Base-by-base conservation (phyloP, 169 alveolate species). In the Plasmodium coatneyi region DNA sequence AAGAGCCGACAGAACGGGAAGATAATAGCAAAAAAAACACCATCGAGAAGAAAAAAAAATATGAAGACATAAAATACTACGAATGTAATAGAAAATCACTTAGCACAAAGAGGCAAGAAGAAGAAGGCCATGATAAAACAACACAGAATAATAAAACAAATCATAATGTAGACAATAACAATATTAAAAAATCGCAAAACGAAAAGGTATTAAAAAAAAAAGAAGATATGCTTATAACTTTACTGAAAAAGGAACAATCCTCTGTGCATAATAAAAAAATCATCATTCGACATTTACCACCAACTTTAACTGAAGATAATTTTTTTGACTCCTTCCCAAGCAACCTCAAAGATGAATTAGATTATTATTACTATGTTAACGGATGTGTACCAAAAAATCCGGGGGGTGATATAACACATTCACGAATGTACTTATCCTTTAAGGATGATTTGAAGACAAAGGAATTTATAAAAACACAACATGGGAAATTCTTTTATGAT, bases 341-440 rank as follows among this genome's bases (percentile, higher is more conserved):
- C 36, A 89, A 79, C 70, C 70, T 89, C 46, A 89, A 89, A 78
- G 94, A 89, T 78, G 94, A 89, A 79, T 89, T 89, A 60, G 94
- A 89, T 89, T 89, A 89, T 89, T 89, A 89, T 60, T 89, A 89
- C 81, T 89, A 56, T 89, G 94, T 89, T 60, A 89, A 79, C 52
- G 94, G 94, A 34, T 78, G 80, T 56, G 36, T 56, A 60, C 81
- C 83, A 78, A 79, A 79, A 49, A 39, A 89, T 79, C 43, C 89
- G 14, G n/a, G 79, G 19, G 71, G 34, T 41, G 94, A 89, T 79
- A 89, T 89, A 10, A 89, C 46, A 1, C 66, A 89, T 79, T 89
- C 94, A 22, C 90, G 94, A 60, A 89, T 89, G 80, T 89, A 89
- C 71, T 89, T 89, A 89, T 89, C 94, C 72, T 89, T 89, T 89